Evolutionary conservation across 2,329 filamentous ascomycete genomes (phyloP).

Genomic region (Phyllosticta capitalensis): DNA sequence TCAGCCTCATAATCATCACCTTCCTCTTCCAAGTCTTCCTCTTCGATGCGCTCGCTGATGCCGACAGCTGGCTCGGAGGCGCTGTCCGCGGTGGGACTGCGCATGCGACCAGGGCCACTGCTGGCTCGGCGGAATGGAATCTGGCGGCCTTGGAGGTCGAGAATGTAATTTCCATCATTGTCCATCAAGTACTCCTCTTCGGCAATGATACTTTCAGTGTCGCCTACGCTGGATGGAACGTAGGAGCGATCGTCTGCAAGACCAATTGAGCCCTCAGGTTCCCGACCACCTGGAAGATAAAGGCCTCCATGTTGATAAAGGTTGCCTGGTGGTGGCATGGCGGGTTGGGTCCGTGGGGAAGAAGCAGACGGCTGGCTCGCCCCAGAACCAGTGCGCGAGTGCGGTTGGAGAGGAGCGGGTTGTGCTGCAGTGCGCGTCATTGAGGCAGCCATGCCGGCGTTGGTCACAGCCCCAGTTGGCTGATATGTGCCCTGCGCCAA

Average conservation of each 20-base stretch:
- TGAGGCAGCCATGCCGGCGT: conserved; percentile 9
- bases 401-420: conserved; percentile 9
- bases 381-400: conserved; percentile 2
- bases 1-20: conserved; percentile 47
- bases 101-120: background rate
- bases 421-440: background rate
- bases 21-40: background rate
- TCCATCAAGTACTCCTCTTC: conserved; percentile 31
- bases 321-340: conserved; percentile 18
- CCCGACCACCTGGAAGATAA: conserved; percentile 21
- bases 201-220: conserved; percentile 23
- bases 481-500: conserved; percentile 22
- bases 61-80: conserved; percentile 47
- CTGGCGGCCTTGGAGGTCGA: conserved; percentile 25
- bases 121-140: conserved; percentile 19
- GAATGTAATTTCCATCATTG: conserved; percentile 27
- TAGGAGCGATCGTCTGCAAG: conserved; percentile 22
- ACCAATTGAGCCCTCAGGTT: conserved; percentile 1
- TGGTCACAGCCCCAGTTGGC: conserved; percentile 17
- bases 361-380: background rate
- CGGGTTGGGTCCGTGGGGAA: background rate
- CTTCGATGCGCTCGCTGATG: background rate
- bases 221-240: conserved; percentile 23
- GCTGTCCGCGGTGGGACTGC: conserved; percentile 3
- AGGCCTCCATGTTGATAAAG: conserved; percentile 30